Evolutionary conservation across 108 stramenopile genomes (phyloP).

Genomic region (Pseudonitzschia delicatissima): DNA sequence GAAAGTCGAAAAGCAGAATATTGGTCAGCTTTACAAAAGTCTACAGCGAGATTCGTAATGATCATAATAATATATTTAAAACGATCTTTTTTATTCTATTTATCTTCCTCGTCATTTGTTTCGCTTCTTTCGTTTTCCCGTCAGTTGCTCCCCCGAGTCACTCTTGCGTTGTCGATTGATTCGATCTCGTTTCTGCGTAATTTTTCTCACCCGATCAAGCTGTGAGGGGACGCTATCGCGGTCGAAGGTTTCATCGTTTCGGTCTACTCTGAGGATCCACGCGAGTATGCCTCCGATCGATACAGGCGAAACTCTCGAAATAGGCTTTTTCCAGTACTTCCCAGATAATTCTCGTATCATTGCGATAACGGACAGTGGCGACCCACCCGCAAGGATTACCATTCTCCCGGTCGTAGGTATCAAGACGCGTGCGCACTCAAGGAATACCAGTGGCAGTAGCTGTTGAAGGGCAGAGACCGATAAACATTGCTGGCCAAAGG

Average conservation of each 20-base stretch:
- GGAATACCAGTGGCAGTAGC: slow-evolving; percentile 48
- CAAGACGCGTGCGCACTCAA: slow-evolving; percentile 57
- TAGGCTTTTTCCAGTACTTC: slow-evolving; percentile 38
- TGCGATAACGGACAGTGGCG: neutral
- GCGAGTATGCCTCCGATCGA: slow-evolving; percentile 62
- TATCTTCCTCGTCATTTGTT: neutral
- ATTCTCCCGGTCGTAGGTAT: slow-evolving; percentile 37
- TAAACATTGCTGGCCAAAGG: slow-evolving; percentile 63
- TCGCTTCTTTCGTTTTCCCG: neutral
- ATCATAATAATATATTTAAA: neutral
- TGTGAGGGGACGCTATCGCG: neutral
- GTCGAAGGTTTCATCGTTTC: slow-evolving; percentile 16
- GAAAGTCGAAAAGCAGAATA: neutral
- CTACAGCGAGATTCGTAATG: neutral
- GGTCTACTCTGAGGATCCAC: slow-evolving; percentile 43
- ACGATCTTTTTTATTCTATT: neutral
- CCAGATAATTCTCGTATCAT: neutral
- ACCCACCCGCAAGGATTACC: slow-evolving; percentile 48
- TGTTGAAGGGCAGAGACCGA: slow-evolving; percentile 36
- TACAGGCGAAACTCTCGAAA: slow-evolving; percentile 50
- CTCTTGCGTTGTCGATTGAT: slow-evolving; percentile 9
- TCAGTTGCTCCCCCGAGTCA: neutral
- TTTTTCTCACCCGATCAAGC: slow-evolving; percentile 16
- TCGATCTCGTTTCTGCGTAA: slow-evolving; percentile 15
- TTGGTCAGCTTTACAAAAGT: neutral